A percentile compares a stretch with the other conserved stretches of the same genome.
phyloP scores from a whole-genome alignment of 1,284 basidiomycete species.

The Amylostereum chailletii region DNA sequence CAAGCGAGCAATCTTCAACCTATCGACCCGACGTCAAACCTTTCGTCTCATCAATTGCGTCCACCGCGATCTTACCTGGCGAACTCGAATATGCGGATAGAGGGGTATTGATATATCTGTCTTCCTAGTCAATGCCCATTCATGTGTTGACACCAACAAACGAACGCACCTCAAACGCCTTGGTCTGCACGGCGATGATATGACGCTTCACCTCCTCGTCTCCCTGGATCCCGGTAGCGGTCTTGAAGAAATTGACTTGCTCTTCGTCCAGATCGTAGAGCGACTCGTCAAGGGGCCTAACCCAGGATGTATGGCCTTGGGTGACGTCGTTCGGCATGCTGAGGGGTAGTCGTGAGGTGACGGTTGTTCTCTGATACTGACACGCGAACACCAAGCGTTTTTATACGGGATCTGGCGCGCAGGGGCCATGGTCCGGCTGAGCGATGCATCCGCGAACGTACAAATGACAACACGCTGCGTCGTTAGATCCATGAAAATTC shows the following conservation, averaged over 20 bases:
- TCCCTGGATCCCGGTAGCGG: slow-evolving; percentile 24
- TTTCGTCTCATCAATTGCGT: no score
- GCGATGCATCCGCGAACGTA: no score
- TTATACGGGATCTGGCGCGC: no score
- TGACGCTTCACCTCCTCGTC: slow-evolving; percentile 28
- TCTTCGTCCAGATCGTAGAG: slow-evolving; percentile 11
- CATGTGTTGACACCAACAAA: not conserved
- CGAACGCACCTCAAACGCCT: slow-evolving; percentile 26
- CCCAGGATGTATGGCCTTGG: no score
- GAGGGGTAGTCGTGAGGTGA: no score
- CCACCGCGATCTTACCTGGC: slow-evolving; percentile 18
- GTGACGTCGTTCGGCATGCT: no score
- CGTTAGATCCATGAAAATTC: no score
- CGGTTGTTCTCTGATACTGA: no score
- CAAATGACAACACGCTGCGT: no score
- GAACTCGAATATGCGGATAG: slow-evolving; percentile 27
- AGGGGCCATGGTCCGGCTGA: no score
- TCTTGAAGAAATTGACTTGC: slow-evolving; percentile 25
- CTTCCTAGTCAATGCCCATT: not conserved
- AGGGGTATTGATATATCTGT: slow-evolving; percentile 23
- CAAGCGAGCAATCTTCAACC: slow-evolving; percentile 30
- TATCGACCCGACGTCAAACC: slow-evolving; percentile 10
- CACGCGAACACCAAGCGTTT: no score
- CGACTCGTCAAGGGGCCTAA: not conserved
- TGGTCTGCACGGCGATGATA: slow-evolving; percentile 26